Base-by-base conservation (phyloP, 345 rosid genomes). In the Mangifera indica region DNA sequence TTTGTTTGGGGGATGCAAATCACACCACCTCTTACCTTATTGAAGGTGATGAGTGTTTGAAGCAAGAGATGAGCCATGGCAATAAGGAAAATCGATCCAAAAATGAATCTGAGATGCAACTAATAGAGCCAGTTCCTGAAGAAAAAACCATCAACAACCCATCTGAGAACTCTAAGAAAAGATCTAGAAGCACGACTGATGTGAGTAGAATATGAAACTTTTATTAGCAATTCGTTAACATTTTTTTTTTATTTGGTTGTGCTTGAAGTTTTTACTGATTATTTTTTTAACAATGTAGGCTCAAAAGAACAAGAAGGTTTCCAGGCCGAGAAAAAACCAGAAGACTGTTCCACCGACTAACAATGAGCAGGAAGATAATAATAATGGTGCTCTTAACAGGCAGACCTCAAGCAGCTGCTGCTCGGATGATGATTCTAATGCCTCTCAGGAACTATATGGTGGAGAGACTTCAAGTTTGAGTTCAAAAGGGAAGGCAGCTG, bases 361-460 rank as follows among this genome's bases (percentile, higher is more conserved):
- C 66, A 70, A 80, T 40, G 82, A 79, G 7, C 83, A 84, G 74
- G 84, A 87, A 40, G 72, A 76, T 1, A 81, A 45, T 11, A 8
- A 37, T 25, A 40, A 76, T 72, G 81, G 54, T 44, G 77, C 51
- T 5, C 60, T 53, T 44, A 81, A 77, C 40, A 44, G 69, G 40
- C 86, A 66, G 34, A 82, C 74, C 56, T 72, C 85, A 20, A 80
- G 87, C 77, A 81, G 86, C 69, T 77, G 85, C 72, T 84, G 74
- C 71, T 87, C 96, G 0, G 91, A 85, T 63, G 89, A 84, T 24
- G 87, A 87, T 22, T 83, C 87, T 42, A 82, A 76, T 65, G 84
- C 74, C n/a, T 82, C 84, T 66, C 85, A 67, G 59, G 87, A 78
- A 62, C 64, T 66, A 45, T 86, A 68, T 14, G 81, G 77, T 64